These are phyloP conservation scores for Laetiporus sulphureus DNA, from an alignment of 1,284 basidiomycete genomes.

Conservation along the genomic window DNA sequence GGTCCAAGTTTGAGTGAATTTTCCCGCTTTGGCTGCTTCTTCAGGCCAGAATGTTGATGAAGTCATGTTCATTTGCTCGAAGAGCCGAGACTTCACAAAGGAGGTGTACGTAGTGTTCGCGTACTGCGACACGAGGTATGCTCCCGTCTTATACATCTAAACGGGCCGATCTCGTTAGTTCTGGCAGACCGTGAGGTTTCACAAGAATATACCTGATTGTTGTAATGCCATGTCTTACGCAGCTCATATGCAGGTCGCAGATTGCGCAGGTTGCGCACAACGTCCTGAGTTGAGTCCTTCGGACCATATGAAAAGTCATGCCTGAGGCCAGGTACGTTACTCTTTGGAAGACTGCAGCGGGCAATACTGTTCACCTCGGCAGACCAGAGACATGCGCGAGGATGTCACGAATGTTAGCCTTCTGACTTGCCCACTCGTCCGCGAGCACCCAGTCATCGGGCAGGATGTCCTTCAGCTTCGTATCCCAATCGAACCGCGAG, in stretches of 20 bases:
- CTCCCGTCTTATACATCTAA: conserved; percentile 14
- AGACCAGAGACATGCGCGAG: conserved; percentile 21
- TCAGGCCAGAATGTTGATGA: conserved; percentile 29
- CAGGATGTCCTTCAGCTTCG: conserved; percentile 33
- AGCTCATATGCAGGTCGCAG: conserved; percentile 32
- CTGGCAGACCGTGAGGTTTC: not conserved
- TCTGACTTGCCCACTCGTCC: conserved; percentile 29
- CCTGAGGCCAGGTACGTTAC: too few relatives aligned
- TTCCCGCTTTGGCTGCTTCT: conserved; percentile 25
- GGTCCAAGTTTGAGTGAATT: conserved; percentile 27
- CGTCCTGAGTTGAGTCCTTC: conserved; percentile 20
- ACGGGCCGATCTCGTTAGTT: not conserved
- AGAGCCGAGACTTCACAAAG: conserved; percentile 25
- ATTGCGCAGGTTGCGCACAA: conserved; percentile 26
- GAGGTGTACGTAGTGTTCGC: conserved; percentile 24
- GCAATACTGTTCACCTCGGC: conserved; percentile 18
- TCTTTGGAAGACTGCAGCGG: too few relatives aligned
- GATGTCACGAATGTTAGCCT: conserved; percentile 32
- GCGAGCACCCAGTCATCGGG: conserved; percentile 32
- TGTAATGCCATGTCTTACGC: conserved; percentile 34
- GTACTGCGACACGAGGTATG: conserved; percentile 29
- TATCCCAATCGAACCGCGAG: conserved; percentile 18
- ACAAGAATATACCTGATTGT: conserved; percentile 27
- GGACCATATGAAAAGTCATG: conserved; percentile 30
- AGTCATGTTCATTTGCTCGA: conserved; percentile 28